phyloP scores from a whole-genome alignment of 2,329 filamentous ascomycete genomes.

The Orbilia javanica region DNA sequence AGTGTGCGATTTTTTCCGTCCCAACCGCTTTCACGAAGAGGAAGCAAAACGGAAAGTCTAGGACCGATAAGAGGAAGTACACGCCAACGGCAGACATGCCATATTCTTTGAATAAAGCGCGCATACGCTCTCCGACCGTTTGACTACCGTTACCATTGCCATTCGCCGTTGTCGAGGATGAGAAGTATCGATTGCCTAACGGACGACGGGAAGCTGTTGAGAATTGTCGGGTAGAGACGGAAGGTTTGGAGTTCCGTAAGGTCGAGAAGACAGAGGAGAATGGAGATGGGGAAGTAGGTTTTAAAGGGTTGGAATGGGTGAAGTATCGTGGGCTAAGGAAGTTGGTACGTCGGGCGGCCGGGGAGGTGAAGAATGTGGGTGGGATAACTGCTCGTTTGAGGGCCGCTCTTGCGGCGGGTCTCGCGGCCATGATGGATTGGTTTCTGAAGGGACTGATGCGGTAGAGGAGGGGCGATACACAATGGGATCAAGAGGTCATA shows the following conservation, averaged over 20 bases:
- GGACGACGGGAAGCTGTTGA: constrained; percentile 28
- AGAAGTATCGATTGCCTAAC: constrained; percentile 12
- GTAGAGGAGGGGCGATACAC: constrained; percentile 7
- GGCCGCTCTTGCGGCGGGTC: constrained; percentile 36
- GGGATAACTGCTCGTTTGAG: constrained; percentile 34
- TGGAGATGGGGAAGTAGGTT: constrained; percentile 15
- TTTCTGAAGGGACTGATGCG: not conserved
- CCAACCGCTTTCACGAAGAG: constrained; percentile 84
- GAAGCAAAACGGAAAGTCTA: constrained; percentile 97
- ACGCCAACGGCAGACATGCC: constrained; percentile 95
- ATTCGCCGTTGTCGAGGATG: not conserved
- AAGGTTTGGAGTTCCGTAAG: constrained; percentile 28
- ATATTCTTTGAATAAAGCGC: constrained; percentile 89
- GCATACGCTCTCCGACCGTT: constrained; percentile 77
- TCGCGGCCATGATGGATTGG: constrained; percentile 29
- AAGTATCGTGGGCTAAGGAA: constrained; percentile 51
- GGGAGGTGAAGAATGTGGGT: constrained; percentile 55
- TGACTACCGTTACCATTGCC: constrained; percentile 34
- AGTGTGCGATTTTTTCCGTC: constrained; percentile 83
- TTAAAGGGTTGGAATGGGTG: constrained; percentile 35
- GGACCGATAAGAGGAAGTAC: constrained; percentile 82
- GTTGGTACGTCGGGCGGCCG: constrained; percentile 47
- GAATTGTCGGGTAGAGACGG: constrained; percentile 29
- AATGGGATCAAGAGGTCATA: constrained; percentile 33
- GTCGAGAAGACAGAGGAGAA: constrained; percentile 42